A percentile compares a stretch with the other conserved stretches of the same genome.
Evolutionary conservation across 352 stramenopile genomes (phyloP).

Genomic region (Phytophthora citricola): DNA sequence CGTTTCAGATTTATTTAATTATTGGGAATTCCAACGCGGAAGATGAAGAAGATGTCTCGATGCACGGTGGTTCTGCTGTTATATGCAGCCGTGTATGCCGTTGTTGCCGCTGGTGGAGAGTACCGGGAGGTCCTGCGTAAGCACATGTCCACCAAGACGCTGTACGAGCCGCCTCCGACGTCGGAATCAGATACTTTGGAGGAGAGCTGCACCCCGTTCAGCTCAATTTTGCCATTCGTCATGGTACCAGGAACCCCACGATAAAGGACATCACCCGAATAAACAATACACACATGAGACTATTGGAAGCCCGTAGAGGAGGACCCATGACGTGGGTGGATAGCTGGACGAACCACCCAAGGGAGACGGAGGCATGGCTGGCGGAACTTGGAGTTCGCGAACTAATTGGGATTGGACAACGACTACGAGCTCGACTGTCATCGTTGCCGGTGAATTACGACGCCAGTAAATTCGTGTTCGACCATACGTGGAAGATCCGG

Average conservation of each 20-base stretch:
- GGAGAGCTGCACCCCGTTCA: constrained; percentile 55
- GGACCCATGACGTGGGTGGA: constrained; percentile 36
- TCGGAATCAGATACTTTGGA: constrained; percentile 8
- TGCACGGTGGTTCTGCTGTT: constrained; percentile 24
- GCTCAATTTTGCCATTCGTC: constrained; percentile 81
- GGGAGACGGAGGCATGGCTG: constrained; percentile 54
- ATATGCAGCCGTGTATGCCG: constrained; percentile 2
- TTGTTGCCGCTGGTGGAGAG: constrained; percentile 6
- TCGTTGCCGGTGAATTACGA: constrained; percentile 32
- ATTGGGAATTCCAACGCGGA: no score
- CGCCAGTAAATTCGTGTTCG: constrained; percentile 55
- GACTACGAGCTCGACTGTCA: constrained; percentile 62
- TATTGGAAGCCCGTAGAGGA: constrained; percentile 26
- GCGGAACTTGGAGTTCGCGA: constrained; percentile 64
- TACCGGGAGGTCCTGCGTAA: constrained; percentile 43
- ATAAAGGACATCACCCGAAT: constrained; percentile 82
- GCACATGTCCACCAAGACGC: constrained; percentile 86
- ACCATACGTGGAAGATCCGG: constrained; percentile 85
- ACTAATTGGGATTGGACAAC: constrained; percentile 61
- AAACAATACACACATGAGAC: constrained; percentile 40
- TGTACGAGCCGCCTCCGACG: constrained; percentile 48
- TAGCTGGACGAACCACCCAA: constrained; percentile 56
- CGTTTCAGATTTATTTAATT: no score
- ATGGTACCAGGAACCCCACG: constrained; percentile 82
- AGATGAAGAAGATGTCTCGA: constrained; percentile 10